Percentiles rank a stretch among this genome's conserved stretches.
Conservation (phyloP, 2,329 filamentous ascomycete species). For the Fusarium solani-melongenae region DNA sequence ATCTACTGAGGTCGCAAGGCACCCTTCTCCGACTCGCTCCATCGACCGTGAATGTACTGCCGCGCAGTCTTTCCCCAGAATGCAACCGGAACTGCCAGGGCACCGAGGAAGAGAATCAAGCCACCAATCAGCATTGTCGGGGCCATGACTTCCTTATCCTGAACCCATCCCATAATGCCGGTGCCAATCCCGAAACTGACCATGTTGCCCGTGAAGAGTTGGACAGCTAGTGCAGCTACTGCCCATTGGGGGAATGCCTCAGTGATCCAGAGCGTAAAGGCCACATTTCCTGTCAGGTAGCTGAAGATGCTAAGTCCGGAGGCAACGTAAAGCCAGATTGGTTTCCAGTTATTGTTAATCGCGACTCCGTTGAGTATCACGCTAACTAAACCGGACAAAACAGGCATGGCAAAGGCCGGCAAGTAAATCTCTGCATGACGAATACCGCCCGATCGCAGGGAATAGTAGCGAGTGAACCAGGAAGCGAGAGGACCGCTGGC, state of each 20-base stretch:
- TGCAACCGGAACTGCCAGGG: constrained; percentile 27
- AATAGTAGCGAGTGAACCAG: constrained; percentile 23
- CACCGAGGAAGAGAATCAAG: constrained; percentile 11
- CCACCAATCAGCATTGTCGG: constrained; percentile 20
- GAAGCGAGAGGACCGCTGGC: constrained; percentile 13
- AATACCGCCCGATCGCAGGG: constrained; percentile 16
- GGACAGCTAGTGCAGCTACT: constrained; percentile 18
- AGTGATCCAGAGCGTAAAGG: constrained; percentile 33
- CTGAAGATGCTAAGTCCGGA: constrained; percentile 25
- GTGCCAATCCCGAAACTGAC: constrained; percentile 23
- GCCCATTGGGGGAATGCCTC: constrained; percentile 34
- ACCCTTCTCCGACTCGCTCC: constrained; percentile 30
- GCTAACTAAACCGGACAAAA: neutral
- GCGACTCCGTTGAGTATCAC: constrained; percentile 22
- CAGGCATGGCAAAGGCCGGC: constrained; percentile 6
- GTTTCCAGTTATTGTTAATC: constrained; percentile 6
- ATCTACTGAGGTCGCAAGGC: constrained; percentile 29
- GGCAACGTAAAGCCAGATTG: constrained; percentile 9
- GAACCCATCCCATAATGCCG: constrained; percentile 7
- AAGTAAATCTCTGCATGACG: constrained; percentile 31
- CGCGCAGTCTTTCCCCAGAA: constrained; percentile 32
- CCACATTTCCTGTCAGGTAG: constrained; percentile 26
- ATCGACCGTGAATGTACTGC: constrained; percentile 34
- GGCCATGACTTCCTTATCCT: neutral
- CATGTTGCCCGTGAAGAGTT: constrained; percentile 23